Evolutionary conservation across 306 rosid genomes (phyloP).

Genomic region (Urtica urens): DNA sequence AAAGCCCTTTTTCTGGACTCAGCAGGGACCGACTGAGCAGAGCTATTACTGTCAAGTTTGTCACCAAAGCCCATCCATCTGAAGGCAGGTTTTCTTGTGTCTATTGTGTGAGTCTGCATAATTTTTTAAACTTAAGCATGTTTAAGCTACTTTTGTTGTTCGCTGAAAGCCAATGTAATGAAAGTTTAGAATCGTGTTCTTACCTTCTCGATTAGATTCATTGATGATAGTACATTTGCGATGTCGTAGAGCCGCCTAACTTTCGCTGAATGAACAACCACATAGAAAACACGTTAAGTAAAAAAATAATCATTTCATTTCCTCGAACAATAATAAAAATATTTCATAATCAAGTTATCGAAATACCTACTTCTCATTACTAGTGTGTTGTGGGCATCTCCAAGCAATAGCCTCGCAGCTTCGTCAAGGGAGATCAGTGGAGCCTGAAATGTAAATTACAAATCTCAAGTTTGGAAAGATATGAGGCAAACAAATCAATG

Average conservation of each 20-base stretch:
- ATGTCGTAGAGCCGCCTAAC: slow-evolving; percentile 93
- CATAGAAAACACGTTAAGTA: slow-evolving; percentile 12
- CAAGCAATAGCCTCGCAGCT: slow-evolving; percentile 78
- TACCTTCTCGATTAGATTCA: slow-evolving; percentile 87
- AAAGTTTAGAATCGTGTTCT: neutral
- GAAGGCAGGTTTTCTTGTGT: slow-evolving; percentile 82
- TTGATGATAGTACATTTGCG: slow-evolving; percentile 82
- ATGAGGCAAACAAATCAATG: neutral
- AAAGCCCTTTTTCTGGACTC: slow-evolving; percentile 64
- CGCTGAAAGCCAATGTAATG: neutral
- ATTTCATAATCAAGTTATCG: neutral
- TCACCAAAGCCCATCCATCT: slow-evolving; percentile 68
- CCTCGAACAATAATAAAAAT: neutral
- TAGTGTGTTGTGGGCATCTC: slow-evolving; percentile 60
- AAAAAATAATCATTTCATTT: neutral
- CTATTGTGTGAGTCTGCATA: slow-evolving; percentile 63
- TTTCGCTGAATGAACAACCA: slow-evolving; percentile 56
- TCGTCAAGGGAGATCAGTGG: slow-evolving; percentile 81
- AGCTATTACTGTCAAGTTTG: slow-evolving; percentile 16
- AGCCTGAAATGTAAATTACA: slow-evolving; percentile 25
- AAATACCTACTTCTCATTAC: slow-evolving; percentile 59
- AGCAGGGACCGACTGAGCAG: slow-evolving; percentile 9
- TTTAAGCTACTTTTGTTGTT: neutral
- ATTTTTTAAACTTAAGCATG: neutral
- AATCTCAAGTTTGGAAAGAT: neutral